Conservation (phyloP, 2,329 filamentous ascomycete genomes). For the Diaporthe sp. region DNA sequence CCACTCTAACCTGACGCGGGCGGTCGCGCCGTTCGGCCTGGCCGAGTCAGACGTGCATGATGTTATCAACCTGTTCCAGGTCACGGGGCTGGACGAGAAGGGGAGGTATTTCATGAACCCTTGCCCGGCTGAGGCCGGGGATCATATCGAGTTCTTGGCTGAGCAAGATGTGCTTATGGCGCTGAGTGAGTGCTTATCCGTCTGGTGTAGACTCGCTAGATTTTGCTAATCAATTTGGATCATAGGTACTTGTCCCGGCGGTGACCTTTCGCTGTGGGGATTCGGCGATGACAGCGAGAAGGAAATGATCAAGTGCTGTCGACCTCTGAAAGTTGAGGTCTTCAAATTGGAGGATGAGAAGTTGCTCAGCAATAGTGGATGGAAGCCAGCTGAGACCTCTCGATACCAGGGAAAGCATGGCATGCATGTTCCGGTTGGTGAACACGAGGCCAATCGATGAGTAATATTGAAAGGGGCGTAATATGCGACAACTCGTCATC, state of each 20-base stretch:
- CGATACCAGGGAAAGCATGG: slow-evolving; percentile 76
- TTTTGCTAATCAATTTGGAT: slow-evolving; percentile 47
- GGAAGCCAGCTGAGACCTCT: slow-evolving; percentile 70
- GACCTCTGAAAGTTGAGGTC: slow-evolving; percentile 80
- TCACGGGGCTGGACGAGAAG: slow-evolving; percentile 78
- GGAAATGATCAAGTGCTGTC: slow-evolving; percentile 76
- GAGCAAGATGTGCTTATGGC: slow-evolving; percentile 79
- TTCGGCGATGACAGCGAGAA: slow-evolving; percentile 76
- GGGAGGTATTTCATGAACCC: slow-evolving; percentile 83
- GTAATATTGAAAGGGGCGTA: background rate
- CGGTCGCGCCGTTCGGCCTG: slow-evolving; percentile 75
- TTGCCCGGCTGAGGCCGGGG: slow-evolving; percentile 63
- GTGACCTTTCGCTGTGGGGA: slow-evolving; percentile 84
- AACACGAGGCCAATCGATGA: slow-evolving; percentile 20
- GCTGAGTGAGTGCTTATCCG: slow-evolving; percentile 50
- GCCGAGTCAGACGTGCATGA: slow-evolving; percentile 83
- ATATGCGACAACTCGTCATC: background rate
- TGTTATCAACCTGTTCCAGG: slow-evolving; percentile 88
- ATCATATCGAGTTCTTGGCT: slow-evolving; percentile 81
- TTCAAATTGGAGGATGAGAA: slow-evolving; percentile 68
- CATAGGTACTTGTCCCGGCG: slow-evolving; percentile 79
- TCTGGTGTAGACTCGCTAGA: background rate
- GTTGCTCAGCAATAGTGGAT: slow-evolving; percentile 63
- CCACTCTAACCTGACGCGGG: slow-evolving; percentile 82
- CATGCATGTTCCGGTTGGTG: slow-evolving; percentile 51